Evolutionary conservation across 179 eudicot species (phyloP).

Genomic region (Silene vulgaris): DNA sequence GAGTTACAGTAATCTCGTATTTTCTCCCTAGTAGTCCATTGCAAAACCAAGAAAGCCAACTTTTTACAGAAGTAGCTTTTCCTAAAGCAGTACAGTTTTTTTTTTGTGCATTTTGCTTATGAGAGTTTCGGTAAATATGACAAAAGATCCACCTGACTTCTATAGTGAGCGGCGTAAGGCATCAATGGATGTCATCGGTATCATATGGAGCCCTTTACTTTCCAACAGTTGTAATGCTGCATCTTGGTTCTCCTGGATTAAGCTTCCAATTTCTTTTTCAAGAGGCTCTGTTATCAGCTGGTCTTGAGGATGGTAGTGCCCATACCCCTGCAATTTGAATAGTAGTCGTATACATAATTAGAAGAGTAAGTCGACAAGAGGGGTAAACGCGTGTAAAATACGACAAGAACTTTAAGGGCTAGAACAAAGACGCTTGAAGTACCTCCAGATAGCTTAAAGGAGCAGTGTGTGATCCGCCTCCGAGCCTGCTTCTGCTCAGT

Average conservation of each 20-base stretch:
- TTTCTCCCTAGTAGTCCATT: too few relatives aligned
- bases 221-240: slow-evolving; percentile 7
- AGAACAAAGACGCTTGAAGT: background rate
- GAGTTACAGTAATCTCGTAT: too few relatives aligned
- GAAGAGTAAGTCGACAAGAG: background rate
- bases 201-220: slow-evolving; percentile 15
- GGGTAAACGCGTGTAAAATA: background rate
- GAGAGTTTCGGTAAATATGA: background rate
- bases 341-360: background rate
- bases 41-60: too few relatives aligned
- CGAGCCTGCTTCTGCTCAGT: slow-evolving; percentile 19
- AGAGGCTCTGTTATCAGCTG: slow-evolving; percentile 8
- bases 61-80: too few relatives aligned
- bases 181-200: background rate
- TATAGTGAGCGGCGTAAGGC: slow-evolving; percentile 2
- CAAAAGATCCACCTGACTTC: background rate
- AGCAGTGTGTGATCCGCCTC: slow-evolving; percentile 19
- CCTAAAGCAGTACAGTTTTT: background rate
- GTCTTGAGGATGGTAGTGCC: slow-evolving; percentile 18
- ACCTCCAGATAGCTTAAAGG: slow-evolving; percentile 21
- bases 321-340: slow-evolving; percentile 19
- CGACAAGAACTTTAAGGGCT: background rate
- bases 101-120: background rate
- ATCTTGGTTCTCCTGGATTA: slow-evolving; percentile 12
- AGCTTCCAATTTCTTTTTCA: slow-evolving; percentile 18